These are phyloP conservation scores for Penicillium manginii DNA, from an alignment of 495 filamentous ascomycete species.

Conservation along the genomic window DNA sequence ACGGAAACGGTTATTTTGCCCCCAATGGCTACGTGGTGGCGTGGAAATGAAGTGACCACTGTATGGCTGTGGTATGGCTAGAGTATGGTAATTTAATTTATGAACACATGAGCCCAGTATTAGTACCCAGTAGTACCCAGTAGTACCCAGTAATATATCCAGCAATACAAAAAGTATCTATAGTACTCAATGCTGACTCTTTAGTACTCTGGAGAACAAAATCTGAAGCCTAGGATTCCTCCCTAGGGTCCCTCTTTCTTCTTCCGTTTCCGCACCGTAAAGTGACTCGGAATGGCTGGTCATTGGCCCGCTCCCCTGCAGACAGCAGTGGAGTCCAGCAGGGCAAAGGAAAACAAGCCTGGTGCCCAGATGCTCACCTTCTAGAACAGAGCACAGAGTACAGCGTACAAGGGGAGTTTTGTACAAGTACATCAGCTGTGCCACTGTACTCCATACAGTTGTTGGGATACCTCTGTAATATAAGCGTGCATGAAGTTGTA, in stretches of 20 bases:
- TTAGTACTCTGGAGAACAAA: too few species aligned
- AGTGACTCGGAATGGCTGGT: neutral
- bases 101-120: too few species aligned
- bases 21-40: neutral
- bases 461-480: too few species aligned
- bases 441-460: too few species aligned
- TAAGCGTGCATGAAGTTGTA: neutral
- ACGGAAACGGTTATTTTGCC: constrained; percentile 29
- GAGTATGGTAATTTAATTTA: neutral
- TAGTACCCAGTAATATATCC: too few species aligned
- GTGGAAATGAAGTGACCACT: neutral
- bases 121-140: too few species aligned
- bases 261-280: neutral
- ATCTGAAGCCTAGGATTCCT: too few species aligned
- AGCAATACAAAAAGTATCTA: too few species aligned
- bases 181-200: too few species aligned
- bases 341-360: neutral
- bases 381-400: neutral
- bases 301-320: constrained; percentile 20
- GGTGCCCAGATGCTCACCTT: neutral
- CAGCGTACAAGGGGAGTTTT: too few species aligned
- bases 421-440: too few species aligned
- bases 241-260: neutral
- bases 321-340: neutral
- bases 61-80: neutral